These are phyloP conservation scores for Tylopilus subfusipes DNA, from an alignment of 768 basidiomycete genomes.

Conservation along the genomic window DNA sequence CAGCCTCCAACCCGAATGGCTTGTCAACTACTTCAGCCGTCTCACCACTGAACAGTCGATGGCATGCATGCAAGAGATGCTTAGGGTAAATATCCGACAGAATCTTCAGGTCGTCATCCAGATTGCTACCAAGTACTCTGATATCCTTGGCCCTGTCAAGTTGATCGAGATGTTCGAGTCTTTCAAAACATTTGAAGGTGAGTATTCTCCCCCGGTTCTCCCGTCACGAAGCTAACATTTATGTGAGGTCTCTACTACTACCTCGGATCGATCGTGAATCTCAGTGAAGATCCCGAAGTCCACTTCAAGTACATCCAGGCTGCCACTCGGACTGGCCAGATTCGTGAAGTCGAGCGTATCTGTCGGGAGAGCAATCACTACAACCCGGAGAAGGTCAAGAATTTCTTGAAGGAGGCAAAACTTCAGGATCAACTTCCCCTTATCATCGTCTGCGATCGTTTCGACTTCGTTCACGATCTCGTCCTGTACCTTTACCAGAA, in stretches of 20 bases:
- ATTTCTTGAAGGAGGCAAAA: slow-evolving; percentile 99
- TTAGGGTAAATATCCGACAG: slow-evolving; percentile 93
- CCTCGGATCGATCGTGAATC: slow-evolving; percentile 95
- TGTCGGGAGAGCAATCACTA: slow-evolving; percentile 96
- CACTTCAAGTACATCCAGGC: slow-evolving; percentile 99
- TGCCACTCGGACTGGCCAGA: slow-evolving; percentile 95
- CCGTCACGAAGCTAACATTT: neutral
- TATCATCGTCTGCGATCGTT: slow-evolving; percentile 99
- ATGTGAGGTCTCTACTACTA: slow-evolving; percentile 89
- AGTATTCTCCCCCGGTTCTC: neutral
- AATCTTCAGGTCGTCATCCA: slow-evolving; percentile 96
- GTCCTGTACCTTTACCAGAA: slow-evolving; percentile 99
- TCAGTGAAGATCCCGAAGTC: slow-evolving; percentile 93
- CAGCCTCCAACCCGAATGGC: slow-evolving; percentile 88
- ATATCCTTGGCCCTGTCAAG: slow-evolving; percentile 94
- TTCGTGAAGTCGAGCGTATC: slow-evolving; percentile 98
- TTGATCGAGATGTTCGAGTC: slow-evolving; percentile 98
- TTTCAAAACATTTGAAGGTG: slow-evolving; percentile 96
- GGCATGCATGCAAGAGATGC: slow-evolving; percentile 96
- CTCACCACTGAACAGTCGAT: slow-evolving; percentile 97
- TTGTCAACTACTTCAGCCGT: slow-evolving; percentile 94
- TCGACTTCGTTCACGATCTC: slow-evolving; percentile 99
- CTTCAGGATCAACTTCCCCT: slow-evolving; percentile 94
- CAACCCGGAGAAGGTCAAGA: slow-evolving; percentile 99
- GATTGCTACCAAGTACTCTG: slow-evolving; percentile 98